Base-by-base conservation (phyloP, 2,329 filamentous ascomycete species). In the Cladophialophora carrionii region DNA sequence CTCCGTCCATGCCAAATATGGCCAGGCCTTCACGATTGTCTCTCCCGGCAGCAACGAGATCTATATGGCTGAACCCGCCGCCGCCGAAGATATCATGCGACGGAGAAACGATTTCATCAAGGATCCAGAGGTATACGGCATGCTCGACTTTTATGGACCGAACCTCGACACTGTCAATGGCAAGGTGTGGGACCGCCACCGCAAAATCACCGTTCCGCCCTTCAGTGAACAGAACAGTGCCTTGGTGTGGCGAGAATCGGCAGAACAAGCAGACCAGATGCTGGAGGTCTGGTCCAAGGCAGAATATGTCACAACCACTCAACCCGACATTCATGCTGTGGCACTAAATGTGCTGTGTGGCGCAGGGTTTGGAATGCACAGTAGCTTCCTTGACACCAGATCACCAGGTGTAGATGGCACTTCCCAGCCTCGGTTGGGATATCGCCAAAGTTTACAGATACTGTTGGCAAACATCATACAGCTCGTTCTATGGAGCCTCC, bases 161-260 rank as follows among this genome's bases (percentile, higher is more conserved):
- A 71, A 70, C 54, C 54, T 71, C 24, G 62, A 65, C 37, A 68
- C 70, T 0, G 65, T 68, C 37, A 66, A 71, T 41, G 70, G 70
- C 32, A 68, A 67, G 26, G 62, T 22, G 4, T 82, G 80, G 80
- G 67, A 75, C n/a, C 76, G 78, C 37, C 80, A 83, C 61, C 75
- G 80, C 20, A 78, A 77, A 58, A 72, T 80, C 31, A 80, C 77
- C 0, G 76, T 77, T 1, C 73, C 78, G 0, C 74, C 76, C 1
- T 82, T 83, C 72, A 81, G 79, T 55, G 80, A 83, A 63, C 74
- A 76, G 41, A 79, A 77, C 49, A 81, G 76, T 32, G 66, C 67
- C 4, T 66, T 77, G 4, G 80, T 82, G 1, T 80, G 78, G 78
- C 61, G 70, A 8, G 76, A 78, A 64, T 67, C 74, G 10, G 63